Base-by-base conservation (phyloP, 1,284 basidiomycete species). In the Apiotrichum montevideense region DNA sequence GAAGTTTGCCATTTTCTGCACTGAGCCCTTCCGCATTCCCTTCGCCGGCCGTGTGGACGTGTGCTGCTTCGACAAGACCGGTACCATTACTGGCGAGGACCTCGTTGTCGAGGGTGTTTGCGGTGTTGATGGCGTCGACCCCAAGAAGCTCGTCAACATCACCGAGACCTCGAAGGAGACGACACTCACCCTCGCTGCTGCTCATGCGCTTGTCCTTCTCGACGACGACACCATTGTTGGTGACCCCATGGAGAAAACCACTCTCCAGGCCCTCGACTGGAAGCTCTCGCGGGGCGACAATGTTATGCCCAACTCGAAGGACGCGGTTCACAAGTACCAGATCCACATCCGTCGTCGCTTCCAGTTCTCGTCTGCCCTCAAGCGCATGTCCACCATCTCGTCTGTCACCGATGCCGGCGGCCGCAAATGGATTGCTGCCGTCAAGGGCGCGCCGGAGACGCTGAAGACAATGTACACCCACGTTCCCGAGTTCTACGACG, bases 231-330 rank as follows among this genome's bases (percentile, higher is more conserved):
- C 86, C 1, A 81, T 96, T 40, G 94, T 98, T 39, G 96, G 95
- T 13, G 96, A 99, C 73, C 95, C 96, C 0, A 99, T 99, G 95
- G 95, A 99, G 77, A 95, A 95, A 79, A 95, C 90, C 0, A 95
- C 95, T 0, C 79, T 98, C 14, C 90, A 93, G 63, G 88, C 92
- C 1, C 81, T 98, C 47, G 86, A 90, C 57, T 98, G 95, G 95
- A 84, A 86, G 63, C 75, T 99, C 21, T 81, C 80, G 41, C 88
- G 87, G 77, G 89, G 83, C 46, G 90, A 94, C 69, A 75, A 80
- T 13, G 80, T 95, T 59, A 75, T 83, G 2, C 86, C 90, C 0
- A 75, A 80, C 35, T 78, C 80, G 8, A 74, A 77, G 55, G 78
- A 79, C 32, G 80, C 84, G 1, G 77, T 82, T 1, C 83, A 87